phyloP scores from a whole-genome alignment of 768 basidiomycete species.

The Butyriboletus loyo region DNA sequence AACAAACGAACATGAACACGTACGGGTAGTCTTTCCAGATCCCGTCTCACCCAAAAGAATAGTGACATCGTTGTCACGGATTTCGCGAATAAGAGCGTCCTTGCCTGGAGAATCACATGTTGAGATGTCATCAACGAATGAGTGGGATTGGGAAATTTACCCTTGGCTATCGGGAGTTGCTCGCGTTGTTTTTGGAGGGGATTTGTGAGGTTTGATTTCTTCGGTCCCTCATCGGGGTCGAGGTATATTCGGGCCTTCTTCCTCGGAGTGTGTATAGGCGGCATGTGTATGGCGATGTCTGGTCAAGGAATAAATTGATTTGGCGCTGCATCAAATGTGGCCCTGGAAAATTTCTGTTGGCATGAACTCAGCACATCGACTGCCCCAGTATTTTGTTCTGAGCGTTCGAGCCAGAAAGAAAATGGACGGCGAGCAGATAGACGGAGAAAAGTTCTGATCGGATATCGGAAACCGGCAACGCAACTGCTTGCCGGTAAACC shows the following conservation, averaged over 20 bases:
- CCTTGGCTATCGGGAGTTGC: slow-evolving; percentile 77
- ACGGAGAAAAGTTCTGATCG: slow-evolving; percentile 10
- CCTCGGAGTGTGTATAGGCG: slow-evolving; percentile 23
- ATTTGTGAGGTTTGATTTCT: slow-evolving; percentile 5
- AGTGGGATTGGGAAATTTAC: slow-evolving; percentile 32
- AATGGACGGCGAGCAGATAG: not conserved
- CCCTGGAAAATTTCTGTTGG: not conserved
- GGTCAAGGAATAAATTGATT: not conserved
- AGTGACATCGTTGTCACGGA: slow-evolving; percentile 75
- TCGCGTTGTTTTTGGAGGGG: slow-evolving; percentile 60
- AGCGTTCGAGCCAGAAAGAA: not conserved
- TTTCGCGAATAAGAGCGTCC: slow-evolving; percentile 70
- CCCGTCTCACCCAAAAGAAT: slow-evolving; percentile 96
- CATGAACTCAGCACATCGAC: not conserved
- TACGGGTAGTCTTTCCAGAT: slow-evolving; percentile 97
- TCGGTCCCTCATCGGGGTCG: slow-evolving; percentile 17
- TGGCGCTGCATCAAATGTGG: not conserved
- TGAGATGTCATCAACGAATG: not conserved
- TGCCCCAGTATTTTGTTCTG: not conserved
- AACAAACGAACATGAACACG: slow-evolving; percentile 33
- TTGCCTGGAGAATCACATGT: slow-evolving; percentile 46
- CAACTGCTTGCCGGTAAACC: slow-evolving; percentile 7
- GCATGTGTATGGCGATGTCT: slow-evolving; percentile 14
- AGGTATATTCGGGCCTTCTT: slow-evolving; percentile 26
- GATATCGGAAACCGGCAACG: slow-evolving; percentile 17